Evolutionary conservation across 306 rosid genomes (phyloP).

Genomic region (Corylus heterophylla): DNA sequence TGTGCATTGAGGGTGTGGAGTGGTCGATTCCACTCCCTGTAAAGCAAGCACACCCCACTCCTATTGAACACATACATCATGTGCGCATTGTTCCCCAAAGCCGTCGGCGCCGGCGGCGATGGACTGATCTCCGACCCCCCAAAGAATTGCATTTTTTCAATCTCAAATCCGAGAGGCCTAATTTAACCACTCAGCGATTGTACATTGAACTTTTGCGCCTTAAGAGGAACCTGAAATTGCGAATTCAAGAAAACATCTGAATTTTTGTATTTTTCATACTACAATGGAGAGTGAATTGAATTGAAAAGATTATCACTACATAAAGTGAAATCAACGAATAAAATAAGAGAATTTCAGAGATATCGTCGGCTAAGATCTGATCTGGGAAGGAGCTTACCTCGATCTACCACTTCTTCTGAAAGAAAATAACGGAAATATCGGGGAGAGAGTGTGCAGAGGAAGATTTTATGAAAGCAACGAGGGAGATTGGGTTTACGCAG

Average conservation of each 20-base stretch:
- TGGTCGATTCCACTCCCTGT: constrained; percentile 96
- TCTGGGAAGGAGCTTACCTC: not conserved
- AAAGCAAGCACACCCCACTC: constrained; percentile 88
- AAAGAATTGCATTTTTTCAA: constrained; percentile 81
- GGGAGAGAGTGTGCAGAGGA: not conserved
- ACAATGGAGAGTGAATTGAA: not conserved
- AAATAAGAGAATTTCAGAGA: not conserved
- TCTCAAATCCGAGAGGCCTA: not conserved
- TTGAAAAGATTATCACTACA: not conserved
- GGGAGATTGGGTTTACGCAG: too few relatives aligned
- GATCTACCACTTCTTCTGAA: not conserved
- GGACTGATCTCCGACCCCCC: constrained; percentile 96
- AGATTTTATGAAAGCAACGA: not conserved
- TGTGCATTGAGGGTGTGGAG: constrained; percentile 73
- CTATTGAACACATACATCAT: constrained; percentile 91
- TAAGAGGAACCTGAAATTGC: not conserved
- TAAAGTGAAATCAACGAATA: not conserved
- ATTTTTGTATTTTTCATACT: not conserved
- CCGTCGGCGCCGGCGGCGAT: constrained; percentile 82
- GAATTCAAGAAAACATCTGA: not conserved
- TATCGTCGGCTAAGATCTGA: not conserved
- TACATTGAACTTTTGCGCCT: not conserved
- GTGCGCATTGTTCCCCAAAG: constrained; percentile 86
- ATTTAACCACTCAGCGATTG: too few relatives aligned
- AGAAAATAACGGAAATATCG: not conserved